A percentile compares a stretch with the other conserved stretches of the same genome.
phyloP scores from a whole-genome alignment of 768 basidiomycete genomes.

The Pluteus cervinus region DNA sequence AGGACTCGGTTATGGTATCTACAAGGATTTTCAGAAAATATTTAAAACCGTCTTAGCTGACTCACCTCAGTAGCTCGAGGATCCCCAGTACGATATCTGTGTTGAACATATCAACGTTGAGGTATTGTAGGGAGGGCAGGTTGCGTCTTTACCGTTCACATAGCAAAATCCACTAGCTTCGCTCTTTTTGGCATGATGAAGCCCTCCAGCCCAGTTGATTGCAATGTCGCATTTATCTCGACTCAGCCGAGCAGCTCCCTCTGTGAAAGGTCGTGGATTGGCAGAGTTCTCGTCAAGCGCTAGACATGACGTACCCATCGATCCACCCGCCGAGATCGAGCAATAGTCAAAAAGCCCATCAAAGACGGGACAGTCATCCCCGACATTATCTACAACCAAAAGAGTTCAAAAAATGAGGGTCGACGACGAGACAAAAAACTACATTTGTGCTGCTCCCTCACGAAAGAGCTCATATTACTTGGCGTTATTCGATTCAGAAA shows the following conservation, averaged over 20 bases:
- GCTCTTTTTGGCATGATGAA: conserved; percentile 98
- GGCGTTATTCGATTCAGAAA: conserved; percentile 93
- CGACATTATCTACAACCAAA: conserved; percentile 80
- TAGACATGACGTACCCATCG: conserved; percentile 71
- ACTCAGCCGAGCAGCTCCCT: conserved; percentile 94
- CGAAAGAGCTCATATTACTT: conserved; percentile 88
- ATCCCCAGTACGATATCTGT: conserved; percentile 96
- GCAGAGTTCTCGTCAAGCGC: background rate
- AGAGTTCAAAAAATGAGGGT: conserved; percentile 1
- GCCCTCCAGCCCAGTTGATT: conserved; percentile 97
- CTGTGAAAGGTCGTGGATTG: conserved; percentile 33
- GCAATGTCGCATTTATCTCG: conserved; percentile 99
- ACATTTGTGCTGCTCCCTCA: conserved; percentile 98
- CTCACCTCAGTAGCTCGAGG: conserved; percentile 82
- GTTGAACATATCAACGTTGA: conserved; percentile 3
- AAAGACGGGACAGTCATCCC: conserved; percentile 98
- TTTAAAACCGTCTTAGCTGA: conserved; percentile 3
- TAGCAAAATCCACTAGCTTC: conserved; percentile 99
- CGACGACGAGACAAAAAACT: conserved; percentile 13
- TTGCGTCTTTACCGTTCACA: conserved; percentile 69
- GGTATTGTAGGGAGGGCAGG: too few species aligned
- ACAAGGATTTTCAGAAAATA: conserved; percentile 5
- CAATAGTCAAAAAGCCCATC: conserved; percentile 99
- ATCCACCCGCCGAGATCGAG: conserved; percentile 98
- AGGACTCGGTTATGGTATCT: conserved; percentile 93